Percentiles rank a stretch among this genome's conserved stretches.
These are phyloP conservation scores for Candida ponderosae DNA, from an alignment of 805 yeast species.

Conservation along the genomic window DNA sequence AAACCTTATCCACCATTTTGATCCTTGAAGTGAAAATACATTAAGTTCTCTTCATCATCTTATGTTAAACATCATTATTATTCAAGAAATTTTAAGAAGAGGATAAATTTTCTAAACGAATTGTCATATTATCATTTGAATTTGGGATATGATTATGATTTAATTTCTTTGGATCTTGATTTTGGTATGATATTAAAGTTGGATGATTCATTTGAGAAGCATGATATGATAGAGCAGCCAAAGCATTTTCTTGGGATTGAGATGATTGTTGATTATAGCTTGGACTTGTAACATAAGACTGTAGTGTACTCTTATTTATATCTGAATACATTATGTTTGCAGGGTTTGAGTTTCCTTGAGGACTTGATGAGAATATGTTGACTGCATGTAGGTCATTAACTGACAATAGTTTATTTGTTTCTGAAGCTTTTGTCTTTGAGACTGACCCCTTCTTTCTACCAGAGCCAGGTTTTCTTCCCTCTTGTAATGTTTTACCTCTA, in stretches of 20 bases:
- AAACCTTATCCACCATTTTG: too few relatives aligned
- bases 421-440: conserved; percentile 15
- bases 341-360: not conserved
- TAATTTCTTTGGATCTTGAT: not conserved
- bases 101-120: not conserved
- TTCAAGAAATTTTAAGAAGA: not conserved
- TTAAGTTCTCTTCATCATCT: too few relatives aligned
- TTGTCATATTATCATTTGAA: not conserved
- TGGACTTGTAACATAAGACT: not conserved
- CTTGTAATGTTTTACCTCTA: conserved; percentile 18
- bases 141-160: not conserved
- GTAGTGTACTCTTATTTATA: not conserved
- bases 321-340: not conserved
- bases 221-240: not conserved
- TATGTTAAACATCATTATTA: too few relatives aligned
- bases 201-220: not conserved
- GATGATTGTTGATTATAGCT: not conserved
- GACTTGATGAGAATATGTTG: not conserved
- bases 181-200: not conserved
- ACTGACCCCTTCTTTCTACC: conserved; percentile 20
- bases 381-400: not conserved
- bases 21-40: too few relatives aligned
- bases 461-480: conserved; percentile 21
- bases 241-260: not conserved
- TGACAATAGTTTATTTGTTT: not conserved